A percentile compares a stretch with the other conserved stretches of the same genome.
Evolutionary conservation across 1,139 yeast genomes (phyloP).

Genomic region (Meyerozyma guilliermondii): DNA sequence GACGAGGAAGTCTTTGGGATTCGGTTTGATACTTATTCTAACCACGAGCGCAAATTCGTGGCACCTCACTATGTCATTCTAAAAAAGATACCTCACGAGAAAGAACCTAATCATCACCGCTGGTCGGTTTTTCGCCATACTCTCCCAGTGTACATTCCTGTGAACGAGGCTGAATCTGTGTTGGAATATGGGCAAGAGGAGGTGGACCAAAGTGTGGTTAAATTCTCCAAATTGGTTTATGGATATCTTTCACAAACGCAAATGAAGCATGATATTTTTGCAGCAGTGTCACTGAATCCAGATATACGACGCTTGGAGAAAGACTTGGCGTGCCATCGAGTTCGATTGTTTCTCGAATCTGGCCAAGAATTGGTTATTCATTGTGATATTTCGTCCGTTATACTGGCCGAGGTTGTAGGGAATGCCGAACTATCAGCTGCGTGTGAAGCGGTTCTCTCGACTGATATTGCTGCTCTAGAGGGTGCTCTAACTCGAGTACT

Average conservation of each 20-base stretch:
- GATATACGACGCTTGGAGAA: neutral
- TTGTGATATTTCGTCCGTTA: neutral
- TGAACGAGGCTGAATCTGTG: constrained; percentile 6
- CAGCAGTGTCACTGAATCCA: neutral
- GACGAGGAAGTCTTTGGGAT: constrained; percentile 28
- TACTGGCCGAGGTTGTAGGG: neutral
- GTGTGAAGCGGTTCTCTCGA: neutral
- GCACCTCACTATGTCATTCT: constrained; percentile 38
- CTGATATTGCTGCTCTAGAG: neutral
- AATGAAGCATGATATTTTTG: neutral
- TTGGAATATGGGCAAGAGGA: neutral
- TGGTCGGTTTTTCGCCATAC: constrained; percentile 37
- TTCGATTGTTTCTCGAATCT: neutral
- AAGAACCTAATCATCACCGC: constrained; percentile 7
- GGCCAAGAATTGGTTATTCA: neutral
- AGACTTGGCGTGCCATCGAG: constrained; percentile 1
- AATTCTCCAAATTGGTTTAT: neutral
- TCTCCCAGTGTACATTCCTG: constrained; percentile 27
- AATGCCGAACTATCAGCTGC: neutral
- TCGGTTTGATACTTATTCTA: constrained; percentile 31
- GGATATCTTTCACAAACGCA: neutral
- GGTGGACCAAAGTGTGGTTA: neutral
- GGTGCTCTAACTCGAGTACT: neutral
- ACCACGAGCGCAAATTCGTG: constrained; percentile 13
- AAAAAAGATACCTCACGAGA: constrained; percentile 12